Percentiles rank a stretch among this genome's conserved stretches.
phyloP scores from a whole-genome alignment of 202 grass and related monocot genomes.

The Digitaria exilis region DNA sequence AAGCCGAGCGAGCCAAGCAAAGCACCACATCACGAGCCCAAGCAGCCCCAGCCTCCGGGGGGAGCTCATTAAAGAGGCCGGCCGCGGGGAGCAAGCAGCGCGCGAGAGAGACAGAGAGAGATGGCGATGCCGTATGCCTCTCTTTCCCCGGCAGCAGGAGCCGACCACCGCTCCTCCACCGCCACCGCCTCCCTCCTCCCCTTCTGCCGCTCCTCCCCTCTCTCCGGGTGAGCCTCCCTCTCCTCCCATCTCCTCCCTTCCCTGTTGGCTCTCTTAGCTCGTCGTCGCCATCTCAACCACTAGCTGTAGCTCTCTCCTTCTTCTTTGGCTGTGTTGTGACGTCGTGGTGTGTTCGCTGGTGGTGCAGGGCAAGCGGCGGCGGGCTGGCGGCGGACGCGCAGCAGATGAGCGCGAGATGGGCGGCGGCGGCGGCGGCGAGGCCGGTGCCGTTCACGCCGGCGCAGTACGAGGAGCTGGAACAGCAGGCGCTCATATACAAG shows the following conservation, averaged over 20 bases:
- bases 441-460: constrained; percentile 69
- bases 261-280: not conserved
- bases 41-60: not conserved
- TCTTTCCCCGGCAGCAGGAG: constrained; percentile 72
- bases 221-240: constrained; percentile 31
- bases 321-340: not conserved
- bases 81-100: constrained; percentile 17
- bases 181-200: constrained; percentile 44
- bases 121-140: constrained; percentile 85
- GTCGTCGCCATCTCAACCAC: not conserved
- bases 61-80: constrained; percentile 40
- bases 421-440: constrained; percentile 45
- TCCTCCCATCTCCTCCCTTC: too few species aligned
- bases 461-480: constrained; percentile 95
- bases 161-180: constrained; percentile 44
- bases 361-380: constrained; percentile 10
- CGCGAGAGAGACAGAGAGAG: constrained; percentile 3
- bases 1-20: constrained; percentile 34
- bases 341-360: not conserved
- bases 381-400: constrained; percentile 6
- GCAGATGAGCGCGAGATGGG: constrained; percentile 38
- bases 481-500: constrained; percentile 97
- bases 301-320: not conserved
- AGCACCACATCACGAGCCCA: constrained; percentile 41
- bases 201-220: constrained; percentile 42